Evolutionary conservation across 306 rosid genomes (phyloP).

Genomic region (Pachyrhizus erosus): DNA sequence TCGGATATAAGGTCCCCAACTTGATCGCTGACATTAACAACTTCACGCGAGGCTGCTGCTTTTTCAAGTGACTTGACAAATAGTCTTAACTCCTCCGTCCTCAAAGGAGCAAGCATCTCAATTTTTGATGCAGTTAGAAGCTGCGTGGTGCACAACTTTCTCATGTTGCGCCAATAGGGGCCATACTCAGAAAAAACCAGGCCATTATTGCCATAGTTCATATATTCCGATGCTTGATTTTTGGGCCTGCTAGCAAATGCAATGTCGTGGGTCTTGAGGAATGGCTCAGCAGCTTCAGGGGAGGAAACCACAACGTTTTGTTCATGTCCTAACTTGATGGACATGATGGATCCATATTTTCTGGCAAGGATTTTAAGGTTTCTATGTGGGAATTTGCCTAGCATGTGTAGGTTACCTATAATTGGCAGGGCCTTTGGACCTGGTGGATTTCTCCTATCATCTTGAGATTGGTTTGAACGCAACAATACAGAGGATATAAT

Average conservation of each 20-base stretch:
- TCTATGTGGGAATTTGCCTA: constrained; percentile 39
- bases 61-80: not conserved
- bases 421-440: constrained; percentile 48
- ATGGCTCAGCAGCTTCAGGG: constrained; percentile 21
- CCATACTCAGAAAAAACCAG: constrained; percentile 24
- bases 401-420: constrained; percentile 51
- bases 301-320: constrained; percentile 44
- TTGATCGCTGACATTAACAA: constrained; percentile 1
- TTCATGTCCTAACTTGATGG: constrained; percentile 24
- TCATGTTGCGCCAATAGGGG: constrained; percentile 46
- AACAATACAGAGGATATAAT: not conserved
- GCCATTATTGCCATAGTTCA: constrained; percentile 20
- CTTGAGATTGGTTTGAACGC: not conserved
- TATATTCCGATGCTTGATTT: not conserved
- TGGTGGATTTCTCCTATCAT: constrained; percentile 42
- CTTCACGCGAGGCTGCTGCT: not conserved
- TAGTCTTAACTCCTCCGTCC: not conserved
- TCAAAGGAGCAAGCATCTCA: constrained; percentile 28
- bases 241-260: constrained; percentile 36
- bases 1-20: not conserved
- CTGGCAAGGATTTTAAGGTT: constrained; percentile 40
- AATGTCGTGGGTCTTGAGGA: constrained; percentile 56
- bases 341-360: constrained; percentile 51
- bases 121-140: constrained; percentile 40
- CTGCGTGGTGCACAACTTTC: constrained; percentile 40